Conservation (phyloP, 1,284 basidiomycete species). For the Xerocomus amazonicus region DNA sequence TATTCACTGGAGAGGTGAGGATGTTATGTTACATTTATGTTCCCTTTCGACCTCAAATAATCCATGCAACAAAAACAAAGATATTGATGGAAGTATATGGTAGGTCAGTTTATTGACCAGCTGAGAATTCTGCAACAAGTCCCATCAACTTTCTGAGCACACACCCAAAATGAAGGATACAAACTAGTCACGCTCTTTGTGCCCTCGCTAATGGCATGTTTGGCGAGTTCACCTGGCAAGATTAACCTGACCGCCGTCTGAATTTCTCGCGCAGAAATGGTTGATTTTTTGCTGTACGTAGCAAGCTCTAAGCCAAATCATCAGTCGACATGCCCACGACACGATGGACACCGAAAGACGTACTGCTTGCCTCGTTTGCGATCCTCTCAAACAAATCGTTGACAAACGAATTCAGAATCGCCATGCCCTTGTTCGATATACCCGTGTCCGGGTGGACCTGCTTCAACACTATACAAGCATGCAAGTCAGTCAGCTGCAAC, state of each 20-base stretch:
- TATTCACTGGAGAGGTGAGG: slow-evolving; percentile 7
- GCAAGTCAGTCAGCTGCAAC: neutral
- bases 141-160: slow-evolving; percentile 7
- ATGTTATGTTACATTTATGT: slow-evolving; percentile 23
- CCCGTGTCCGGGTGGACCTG: slow-evolving; percentile 96
- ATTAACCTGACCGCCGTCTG: slow-evolving; percentile 77
- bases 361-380: slow-evolving; percentile 65
- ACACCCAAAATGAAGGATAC: slow-evolving; percentile 10
- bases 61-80: neutral
- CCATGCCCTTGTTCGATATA: slow-evolving; percentile 98
- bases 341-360: slow-evolving; percentile 1
- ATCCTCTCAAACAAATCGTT: slow-evolving; percentile 94
- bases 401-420: slow-evolving; percentile 90
- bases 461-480: slow-evolving; percentile 61
- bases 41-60: neutral
- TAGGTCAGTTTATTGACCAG: slow-evolving; percentile 21
- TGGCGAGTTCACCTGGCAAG: slow-evolving; percentile 66
- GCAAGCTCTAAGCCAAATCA: slow-evolving; percentile 53
- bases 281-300: slow-evolving; percentile 73
- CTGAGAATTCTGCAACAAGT: slow-evolving; percentile 30
- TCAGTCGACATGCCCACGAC: neutral
- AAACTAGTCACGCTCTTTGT: slow-evolving; percentile 50
- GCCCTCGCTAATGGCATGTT: slow-evolving; percentile 60
- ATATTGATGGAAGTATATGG: neutral
- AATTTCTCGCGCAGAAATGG: slow-evolving; percentile 76